Evolutionary conservation across 441 rosid species (phyloP).

Genomic region (Corymbia citriodora): DNA sequence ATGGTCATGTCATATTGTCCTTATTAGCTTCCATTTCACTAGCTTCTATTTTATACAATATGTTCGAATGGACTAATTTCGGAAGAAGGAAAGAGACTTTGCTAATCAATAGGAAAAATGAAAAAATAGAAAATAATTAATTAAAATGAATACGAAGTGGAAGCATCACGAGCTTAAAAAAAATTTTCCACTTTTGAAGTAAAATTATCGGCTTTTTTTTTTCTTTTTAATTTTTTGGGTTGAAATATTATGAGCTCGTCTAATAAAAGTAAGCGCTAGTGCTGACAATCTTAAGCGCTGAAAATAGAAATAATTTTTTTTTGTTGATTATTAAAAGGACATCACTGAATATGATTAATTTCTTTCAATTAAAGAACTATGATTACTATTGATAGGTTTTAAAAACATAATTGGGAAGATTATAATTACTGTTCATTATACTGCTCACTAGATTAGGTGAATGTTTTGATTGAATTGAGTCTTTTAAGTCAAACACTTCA

Average conservation of each 20-base stretch:
- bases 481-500: not conserved
- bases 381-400: not conserved
- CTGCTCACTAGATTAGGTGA: not conserved
- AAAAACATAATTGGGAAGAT: not conserved
- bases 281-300: not conserved
- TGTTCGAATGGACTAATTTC: accelerated
- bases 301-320: not conserved
- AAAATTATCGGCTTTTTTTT: no score
- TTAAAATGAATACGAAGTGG: not conserved
- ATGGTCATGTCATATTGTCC: accelerated
- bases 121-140: not conserved
- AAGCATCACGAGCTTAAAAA: not conserved
- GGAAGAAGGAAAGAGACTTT: no score
- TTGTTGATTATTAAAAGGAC: not conserved
- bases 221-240: no score
- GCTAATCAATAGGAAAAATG: not conserved
- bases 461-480: not conserved
- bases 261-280: not conserved
- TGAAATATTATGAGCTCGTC: no score
- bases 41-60: not conserved
- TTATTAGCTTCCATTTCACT: not conserved
- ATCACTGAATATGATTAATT: not conserved
- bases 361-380: not conserved
- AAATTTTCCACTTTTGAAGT: not conserved
- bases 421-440: no score